Base-by-base conservation (phyloP, 1,284 basidiomycete genomes). In the Sanguinoderma infundibulare region DNA sequence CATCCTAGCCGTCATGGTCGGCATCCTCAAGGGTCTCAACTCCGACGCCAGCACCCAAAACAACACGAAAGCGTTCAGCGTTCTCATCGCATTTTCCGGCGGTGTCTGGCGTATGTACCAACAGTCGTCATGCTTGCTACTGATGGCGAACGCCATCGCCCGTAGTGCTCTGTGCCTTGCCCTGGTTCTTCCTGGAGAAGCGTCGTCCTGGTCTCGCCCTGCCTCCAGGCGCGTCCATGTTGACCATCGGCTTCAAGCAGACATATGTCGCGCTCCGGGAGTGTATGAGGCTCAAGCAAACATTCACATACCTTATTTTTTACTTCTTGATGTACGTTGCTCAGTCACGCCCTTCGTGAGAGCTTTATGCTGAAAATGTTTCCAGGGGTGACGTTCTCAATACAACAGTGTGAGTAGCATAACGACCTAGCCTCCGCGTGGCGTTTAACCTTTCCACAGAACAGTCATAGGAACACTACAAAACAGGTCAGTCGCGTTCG, bases 391-490 rank as follows among this genome's bases (percentile, higher is more conserved):
- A 92, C 72, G 87, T 91, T 0, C 75, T 92, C 50, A 91, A 91
- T 69, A 92, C 90, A 0, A 85, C 88, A 32, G 87, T 91, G 89
- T 90, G 75, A 54, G 84, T 40, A 15, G 17, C 10, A 6, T 14
- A 15, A 14, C 8, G 30, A 10, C 20, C 49, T 51, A 35, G 49
- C 22, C 32, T 9, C 20, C n/a, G 42, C 12, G 3, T 32, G 42
- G 28, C 50, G 35, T 15, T 3, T 56, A 24, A 49, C 35, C 46
- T 57, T 30, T 56, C 51, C n/a, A 51, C 64, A 90, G 89, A 6
- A 90, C 89, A n/a, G 90, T 94, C 38, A 86, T 95, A 60, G 86
- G 79, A 10, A 94, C 91, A 0, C 73, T 94, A 40, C 92, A 94
- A 71, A 94, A 94, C 66, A 87, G 87, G 83, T 88, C 70, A 8